Percentiles rank a stretch among this genome's conserved stretches.
These are phyloP conservation scores for Cytospora piceae DNA, from an alignment of 2,329 filamentous ascomycete species.

Conservation along the genomic window DNA sequence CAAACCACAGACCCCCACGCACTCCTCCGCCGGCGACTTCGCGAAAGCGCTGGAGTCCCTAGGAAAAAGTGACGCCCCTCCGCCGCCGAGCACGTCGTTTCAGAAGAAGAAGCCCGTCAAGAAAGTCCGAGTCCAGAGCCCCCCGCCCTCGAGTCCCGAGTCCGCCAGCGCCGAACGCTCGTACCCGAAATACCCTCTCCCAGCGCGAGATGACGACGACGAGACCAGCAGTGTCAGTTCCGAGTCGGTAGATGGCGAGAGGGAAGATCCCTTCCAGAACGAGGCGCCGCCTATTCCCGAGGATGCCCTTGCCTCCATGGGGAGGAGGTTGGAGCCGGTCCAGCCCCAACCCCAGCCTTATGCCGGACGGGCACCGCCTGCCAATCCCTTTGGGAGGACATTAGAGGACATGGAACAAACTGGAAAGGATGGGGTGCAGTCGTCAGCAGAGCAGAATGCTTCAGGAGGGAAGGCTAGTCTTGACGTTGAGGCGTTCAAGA, in stretches of 20 bases:
- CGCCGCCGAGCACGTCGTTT: slow-evolving; percentile 42
- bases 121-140: slow-evolving; percentile 69
- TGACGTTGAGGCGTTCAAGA: slow-evolving; percentile 79
- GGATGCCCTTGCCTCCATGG: slow-evolving; percentile 27
- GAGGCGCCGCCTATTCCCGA: slow-evolving; percentile 34
- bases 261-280: slow-evolving; percentile 41
- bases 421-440: slow-evolving; percentile 39
- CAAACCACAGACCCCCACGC: slow-evolving; percentile 34
- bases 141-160: slow-evolving; percentile 63
- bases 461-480: slow-evolving; percentile 53
- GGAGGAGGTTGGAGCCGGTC: neutral
- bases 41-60: slow-evolving; percentile 38
- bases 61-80: slow-evolving; percentile 38
- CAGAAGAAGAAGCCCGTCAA: slow-evolving; percentile 60
- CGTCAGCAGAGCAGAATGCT: slow-evolving; percentile 33
- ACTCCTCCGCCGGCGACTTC: slow-evolving; percentile 39
- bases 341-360: slow-evolving; percentile 26
- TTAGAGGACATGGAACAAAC: slow-evolving; percentile 53
- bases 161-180: slow-evolving; percentile 45
- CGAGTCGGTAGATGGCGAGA: slow-evolving; percentile 36
- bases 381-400: slow-evolving; percentile 62
- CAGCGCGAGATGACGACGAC: slow-evolving; percentile 38
- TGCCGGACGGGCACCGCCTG: slow-evolving; percentile 40
- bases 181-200: slow-evolving; percentile 38
- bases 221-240: slow-evolving; percentile 38